Evolutionary conservation across 2,329 filamentous ascomycete species (phyloP).

Genomic region (Arthrobotrys pseudoclavata): DNA sequence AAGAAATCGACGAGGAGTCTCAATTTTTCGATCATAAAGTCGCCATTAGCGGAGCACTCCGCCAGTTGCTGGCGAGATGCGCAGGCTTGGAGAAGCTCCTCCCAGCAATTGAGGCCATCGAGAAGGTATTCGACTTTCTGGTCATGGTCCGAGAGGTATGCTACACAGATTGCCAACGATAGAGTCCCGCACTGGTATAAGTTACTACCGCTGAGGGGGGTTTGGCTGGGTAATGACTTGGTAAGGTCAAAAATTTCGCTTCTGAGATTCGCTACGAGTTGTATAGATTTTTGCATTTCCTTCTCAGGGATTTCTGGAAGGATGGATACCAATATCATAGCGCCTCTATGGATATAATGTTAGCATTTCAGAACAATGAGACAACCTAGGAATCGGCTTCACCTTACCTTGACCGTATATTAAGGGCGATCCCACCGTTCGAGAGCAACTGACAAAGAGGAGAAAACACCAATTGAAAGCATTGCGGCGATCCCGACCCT

Average conservation of each 20-base stretch:
- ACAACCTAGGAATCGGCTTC: neutral
- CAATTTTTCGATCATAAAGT: conserved; percentile 61
- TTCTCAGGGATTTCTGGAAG: conserved; percentile 39
- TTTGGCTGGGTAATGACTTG: conserved; percentile 20
- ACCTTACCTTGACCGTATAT: conserved; percentile 45
- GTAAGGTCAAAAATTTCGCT: conserved; percentile 32
- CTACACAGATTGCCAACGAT: conserved; percentile 43
- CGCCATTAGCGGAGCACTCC: conserved; percentile 44
- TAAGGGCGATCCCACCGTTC: neutral
- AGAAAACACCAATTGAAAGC: conserved; percentile 20
- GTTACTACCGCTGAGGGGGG: conserved; percentile 11
- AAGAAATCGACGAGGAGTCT: conserved; percentile 63
- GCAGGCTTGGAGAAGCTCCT: conserved; percentile 57
- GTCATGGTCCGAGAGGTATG: conserved; percentile 41
- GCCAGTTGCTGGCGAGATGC: conserved; percentile 23
- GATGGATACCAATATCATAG: conserved; percentile 42
- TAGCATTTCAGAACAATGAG: neutral
- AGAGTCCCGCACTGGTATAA: conserved; percentile 48
- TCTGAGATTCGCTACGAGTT: conserved; percentile 32
- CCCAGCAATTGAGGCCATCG: conserved; percentile 62
- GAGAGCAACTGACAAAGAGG: conserved; percentile 45
- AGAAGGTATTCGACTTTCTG: conserved; percentile 57
- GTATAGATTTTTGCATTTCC: conserved; percentile 28
- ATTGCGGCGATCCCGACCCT: conserved; percentile 14
- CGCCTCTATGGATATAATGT: conserved; percentile 22